phyloP scores from a whole-genome alignment of 345 rosid genomes.

The Limnanthes douglasii region DNA sequence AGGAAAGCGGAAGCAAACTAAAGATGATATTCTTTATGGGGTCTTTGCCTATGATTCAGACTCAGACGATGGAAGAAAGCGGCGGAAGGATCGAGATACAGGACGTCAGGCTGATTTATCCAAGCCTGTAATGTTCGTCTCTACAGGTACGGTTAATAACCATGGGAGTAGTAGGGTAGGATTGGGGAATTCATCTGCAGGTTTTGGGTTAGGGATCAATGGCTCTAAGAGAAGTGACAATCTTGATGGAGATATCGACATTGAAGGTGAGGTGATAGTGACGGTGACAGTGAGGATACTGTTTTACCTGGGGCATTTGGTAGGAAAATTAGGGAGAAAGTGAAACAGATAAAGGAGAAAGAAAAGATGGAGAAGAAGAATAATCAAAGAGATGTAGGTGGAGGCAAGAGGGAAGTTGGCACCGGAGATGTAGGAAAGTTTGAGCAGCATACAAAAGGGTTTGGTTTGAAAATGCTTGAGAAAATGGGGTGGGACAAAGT shows the following conservation, averaged over 20 bases:
- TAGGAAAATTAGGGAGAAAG: conserved; percentile 62
- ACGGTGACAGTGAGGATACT: conserved; percentile 18
- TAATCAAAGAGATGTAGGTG: conserved; percentile 27
- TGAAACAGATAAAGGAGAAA: conserved; percentile 48
- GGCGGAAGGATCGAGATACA: conserved; percentile 31
- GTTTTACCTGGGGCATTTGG: conserved; percentile 58
- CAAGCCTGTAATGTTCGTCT: conserved; percentile 71
- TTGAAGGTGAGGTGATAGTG: no score
- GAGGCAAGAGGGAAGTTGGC: conserved; percentile 27
- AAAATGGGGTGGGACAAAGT: conserved; percentile 92
- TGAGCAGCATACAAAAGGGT: conserved; percentile 72
- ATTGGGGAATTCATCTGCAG: conserved; percentile 20
- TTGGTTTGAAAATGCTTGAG: conserved; percentile 71
- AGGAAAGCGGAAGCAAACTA: conserved; percentile 61
- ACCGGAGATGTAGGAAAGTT: conserved; percentile 40
- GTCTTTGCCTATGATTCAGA: no score
- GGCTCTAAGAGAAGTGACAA: neutral
- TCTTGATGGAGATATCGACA: no score
- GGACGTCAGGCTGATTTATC: conserved; percentile 43
- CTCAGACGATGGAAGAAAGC: conserved; percentile 36
- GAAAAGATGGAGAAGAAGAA: conserved; percentile 40
- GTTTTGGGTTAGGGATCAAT: conserved; percentile 32
- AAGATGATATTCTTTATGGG: conserved; percentile 52
- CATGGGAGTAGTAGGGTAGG: conserved; percentile 29
- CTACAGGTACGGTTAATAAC: conserved; percentile 41